Conservation (phyloP, 2,329 filamentous ascomycete genomes). For the Cordyceps fumosorosea region DNA sequence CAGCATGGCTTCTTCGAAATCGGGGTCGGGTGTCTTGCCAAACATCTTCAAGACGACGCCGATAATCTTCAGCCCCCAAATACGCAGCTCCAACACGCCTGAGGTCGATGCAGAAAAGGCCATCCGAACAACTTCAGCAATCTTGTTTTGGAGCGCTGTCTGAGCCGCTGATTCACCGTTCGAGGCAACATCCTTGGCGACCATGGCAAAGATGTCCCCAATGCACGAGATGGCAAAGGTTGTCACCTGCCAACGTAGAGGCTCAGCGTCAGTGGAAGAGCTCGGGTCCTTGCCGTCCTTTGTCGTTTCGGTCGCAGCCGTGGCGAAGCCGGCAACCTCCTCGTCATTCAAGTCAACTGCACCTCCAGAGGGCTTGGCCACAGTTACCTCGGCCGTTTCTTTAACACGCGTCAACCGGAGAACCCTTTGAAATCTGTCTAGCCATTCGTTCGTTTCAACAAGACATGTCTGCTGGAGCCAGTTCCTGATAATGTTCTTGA, state of each 20-base stretch:
- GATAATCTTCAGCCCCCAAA: constrained; percentile 90
- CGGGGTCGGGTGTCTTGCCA: constrained; percentile 88
- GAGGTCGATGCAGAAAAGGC: constrained; percentile 96
- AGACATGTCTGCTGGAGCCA: constrained; percentile 91
- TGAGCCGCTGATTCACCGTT: constrained; percentile 76
- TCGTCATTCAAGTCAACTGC: constrained; percentile 86
- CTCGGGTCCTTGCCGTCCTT: constrained; percentile 44
- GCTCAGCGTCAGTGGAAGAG: constrained; percentile 63
- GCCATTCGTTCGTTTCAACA: constrained; percentile 73
- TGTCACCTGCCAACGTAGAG: constrained; percentile 89
- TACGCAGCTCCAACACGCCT: constrained; percentile 79
- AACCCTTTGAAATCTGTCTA: constrained; percentile 80
- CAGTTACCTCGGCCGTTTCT: constrained; percentile 44
- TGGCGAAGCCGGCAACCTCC: constrained; percentile 91
- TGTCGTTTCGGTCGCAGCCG: constrained; percentile 56
- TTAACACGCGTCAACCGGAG: constrained; percentile 80
- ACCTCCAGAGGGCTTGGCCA: constrained; percentile 41
- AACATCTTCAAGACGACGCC: constrained; percentile 93
- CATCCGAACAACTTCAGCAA: constrained; percentile 92
- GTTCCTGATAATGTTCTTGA: constrained; percentile 82
- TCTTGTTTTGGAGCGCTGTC: constrained; percentile 67
- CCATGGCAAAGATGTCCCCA: constrained; percentile 70
- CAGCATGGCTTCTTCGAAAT: constrained; percentile 94
- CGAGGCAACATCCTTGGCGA: constrained; percentile 70
- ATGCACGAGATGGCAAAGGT: constrained; percentile 90